These are phyloP conservation scores for Parathielavia hyrcaniae DNA, from an alignment of 495 filamentous ascomycete genomes.

Conservation along the genomic window DNA sequence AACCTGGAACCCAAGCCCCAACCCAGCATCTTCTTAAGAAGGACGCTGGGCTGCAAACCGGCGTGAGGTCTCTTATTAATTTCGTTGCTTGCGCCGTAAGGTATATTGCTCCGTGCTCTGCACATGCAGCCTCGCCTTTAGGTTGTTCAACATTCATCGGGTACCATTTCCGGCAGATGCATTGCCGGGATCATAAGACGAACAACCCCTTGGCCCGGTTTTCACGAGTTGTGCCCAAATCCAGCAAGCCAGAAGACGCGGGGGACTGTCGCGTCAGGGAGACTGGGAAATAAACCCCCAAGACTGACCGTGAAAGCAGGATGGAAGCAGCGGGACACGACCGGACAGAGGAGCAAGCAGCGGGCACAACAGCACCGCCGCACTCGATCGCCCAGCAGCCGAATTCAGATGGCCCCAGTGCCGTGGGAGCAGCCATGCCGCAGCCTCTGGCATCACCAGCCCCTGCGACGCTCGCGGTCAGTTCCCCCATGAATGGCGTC, in stretches of 20 bases:
- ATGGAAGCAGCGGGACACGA: conserved; percentile 4
- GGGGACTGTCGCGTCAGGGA: not conserved
- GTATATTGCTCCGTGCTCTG: not conserved
- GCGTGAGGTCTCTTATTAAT: not conserved
- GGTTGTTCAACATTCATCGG: not conserved
- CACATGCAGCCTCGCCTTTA: not conserved
- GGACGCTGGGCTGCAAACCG: conserved; percentile 6
- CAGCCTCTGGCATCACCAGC: conserved; percentile 11
- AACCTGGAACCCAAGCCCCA: not conserved
- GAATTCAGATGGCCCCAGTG: conserved; percentile 12
- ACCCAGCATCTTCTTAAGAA: no score
- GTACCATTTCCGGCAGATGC: conserved; percentile 11
- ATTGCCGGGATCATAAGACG: not conserved
- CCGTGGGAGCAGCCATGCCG: conserved; percentile 11
- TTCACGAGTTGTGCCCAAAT: not conserved
- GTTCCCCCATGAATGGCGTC: conserved; percentile 2
- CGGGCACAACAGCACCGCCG: conserved; percentile 4
- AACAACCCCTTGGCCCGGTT: not conserved
- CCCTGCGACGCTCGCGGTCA: not conserved
- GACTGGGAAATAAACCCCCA: not conserved
- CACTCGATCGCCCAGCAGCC: not conserved
- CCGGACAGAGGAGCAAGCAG: not conserved
- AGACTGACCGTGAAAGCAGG: not conserved
- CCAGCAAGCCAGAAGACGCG: not conserved
- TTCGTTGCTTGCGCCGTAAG: not conserved